Percentiles rank a stretch among this genome's conserved stretches.
phyloP scores from a whole-genome alignment of 257 asterid genomes.

The Cinchona pubescens region DNA sequence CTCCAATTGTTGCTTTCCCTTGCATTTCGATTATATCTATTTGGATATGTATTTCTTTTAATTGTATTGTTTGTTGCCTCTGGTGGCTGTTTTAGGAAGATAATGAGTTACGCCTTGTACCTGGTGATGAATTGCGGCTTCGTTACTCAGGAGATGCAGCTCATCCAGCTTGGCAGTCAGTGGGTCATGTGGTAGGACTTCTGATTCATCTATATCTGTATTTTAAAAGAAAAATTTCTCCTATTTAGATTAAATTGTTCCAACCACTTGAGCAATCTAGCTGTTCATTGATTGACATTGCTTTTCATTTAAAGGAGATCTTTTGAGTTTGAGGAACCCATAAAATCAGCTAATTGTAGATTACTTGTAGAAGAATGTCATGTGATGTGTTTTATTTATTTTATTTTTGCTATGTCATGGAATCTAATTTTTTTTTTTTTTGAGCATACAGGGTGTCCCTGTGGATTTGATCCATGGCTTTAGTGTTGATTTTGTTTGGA shows the following conservation, averaged over 20 bases:
- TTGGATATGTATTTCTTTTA: background rate
- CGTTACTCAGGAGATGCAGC: slow-evolving; percentile 96
- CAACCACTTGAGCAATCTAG: background rate
- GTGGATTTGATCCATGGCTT: slow-evolving; percentile 87
- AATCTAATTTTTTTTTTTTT: slow-evolving; percentile 14
- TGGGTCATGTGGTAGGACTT: slow-evolving; percentile 91
- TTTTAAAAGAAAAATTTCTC: background rate
- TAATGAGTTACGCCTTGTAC: slow-evolving; percentile 96
- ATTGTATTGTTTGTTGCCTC: slow-evolving; percentile 3
- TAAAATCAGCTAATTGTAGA: background rate
- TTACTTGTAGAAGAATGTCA: background rate
- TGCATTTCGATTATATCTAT: background rate
- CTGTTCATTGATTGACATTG: slow-evolving; percentile 8
- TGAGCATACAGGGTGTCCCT: slow-evolving; percentile 84
- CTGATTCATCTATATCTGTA: slow-evolving; percentile 13
- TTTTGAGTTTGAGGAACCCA: background rate
- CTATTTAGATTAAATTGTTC: background rate
- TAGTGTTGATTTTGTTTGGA: slow-evolving; percentile 98
- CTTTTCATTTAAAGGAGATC: background rate
- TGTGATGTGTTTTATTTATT: background rate
- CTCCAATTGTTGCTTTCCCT: background rate
- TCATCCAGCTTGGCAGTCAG: slow-evolving; percentile 95
- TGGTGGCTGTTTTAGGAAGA: slow-evolving; percentile 82
- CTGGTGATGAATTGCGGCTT: slow-evolving; percentile 94
- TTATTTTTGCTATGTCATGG: background rate